Percentiles rank a stretch among this genome's conserved stretches.
Conservation (phyloP, 306 rosid genomes). For the Malus sylvestris region DNA sequence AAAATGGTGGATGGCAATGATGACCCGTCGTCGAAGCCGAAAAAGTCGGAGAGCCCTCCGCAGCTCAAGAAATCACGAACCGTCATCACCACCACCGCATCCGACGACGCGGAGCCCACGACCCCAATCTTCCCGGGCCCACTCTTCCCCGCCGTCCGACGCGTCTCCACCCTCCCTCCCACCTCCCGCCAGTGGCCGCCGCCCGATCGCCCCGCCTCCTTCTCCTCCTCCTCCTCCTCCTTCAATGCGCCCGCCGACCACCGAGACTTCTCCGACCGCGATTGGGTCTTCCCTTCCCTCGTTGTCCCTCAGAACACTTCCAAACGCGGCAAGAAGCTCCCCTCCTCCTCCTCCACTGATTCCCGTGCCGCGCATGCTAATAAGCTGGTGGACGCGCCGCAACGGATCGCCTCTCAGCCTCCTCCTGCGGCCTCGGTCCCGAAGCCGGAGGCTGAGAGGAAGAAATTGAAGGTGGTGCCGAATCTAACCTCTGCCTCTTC, state of each 20-base stretch:
- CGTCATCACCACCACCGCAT: neutral
- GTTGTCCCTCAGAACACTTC: slow-evolving; percentile 50
- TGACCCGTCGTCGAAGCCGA: neutral
- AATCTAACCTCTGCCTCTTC: neutral
- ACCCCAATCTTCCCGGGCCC: slow-evolving; percentile 36
- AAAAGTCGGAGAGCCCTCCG: slow-evolving; percentile 41
- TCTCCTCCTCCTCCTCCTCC: neutral
- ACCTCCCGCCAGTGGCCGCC: slow-evolving; percentile 7
- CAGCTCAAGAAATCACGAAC: slow-evolving; percentile 51
- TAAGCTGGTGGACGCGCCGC: neutral
- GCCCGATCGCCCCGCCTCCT: slow-evolving; percentile 37
- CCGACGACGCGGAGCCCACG: neutral
- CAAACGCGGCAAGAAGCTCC: slow-evolving; percentile 16
- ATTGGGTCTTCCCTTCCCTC: slow-evolving; percentile 69
- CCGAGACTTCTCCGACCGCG: slow-evolving; percentile 40
- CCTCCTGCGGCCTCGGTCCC: neutral
- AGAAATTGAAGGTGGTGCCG: slow-evolving; percentile 1
- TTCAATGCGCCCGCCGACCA: neutral
- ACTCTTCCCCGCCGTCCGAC: slow-evolving; percentile 38
- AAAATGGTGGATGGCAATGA: slow-evolving; percentile 2
- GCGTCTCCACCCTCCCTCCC: slow-evolving; percentile 13
- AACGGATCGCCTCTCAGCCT: neutral
- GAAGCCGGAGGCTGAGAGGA: neutral
- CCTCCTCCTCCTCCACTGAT: slow-evolving; percentile 2
- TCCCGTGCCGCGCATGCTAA: neutral